These are phyloP conservation scores for Pyrenula aspistea DNA, from an alignment of 495 filamentous ascomycete species.

Conservation along the genomic window DNA sequence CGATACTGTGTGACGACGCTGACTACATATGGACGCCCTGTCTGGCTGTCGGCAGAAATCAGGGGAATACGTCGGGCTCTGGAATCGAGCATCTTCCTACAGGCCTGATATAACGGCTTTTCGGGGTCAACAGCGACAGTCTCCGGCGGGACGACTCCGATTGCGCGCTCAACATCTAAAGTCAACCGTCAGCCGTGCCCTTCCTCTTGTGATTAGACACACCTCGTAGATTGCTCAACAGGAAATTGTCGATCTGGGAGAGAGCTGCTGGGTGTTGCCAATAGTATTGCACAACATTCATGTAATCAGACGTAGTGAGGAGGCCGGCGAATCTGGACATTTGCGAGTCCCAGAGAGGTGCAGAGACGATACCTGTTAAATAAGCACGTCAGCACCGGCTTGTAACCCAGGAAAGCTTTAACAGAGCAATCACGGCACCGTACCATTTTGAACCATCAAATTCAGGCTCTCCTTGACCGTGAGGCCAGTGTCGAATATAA, in stretches of 20 bases:
- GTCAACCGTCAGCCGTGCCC: background rate
- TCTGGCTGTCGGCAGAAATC: slow-evolving; percentile 92
- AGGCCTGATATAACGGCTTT: slow-evolving; percentile 85
- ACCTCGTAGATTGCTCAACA: slow-evolving; percentile 87
- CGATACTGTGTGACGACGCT: slow-evolving; percentile 96
- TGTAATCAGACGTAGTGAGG: slow-evolving; percentile 88
- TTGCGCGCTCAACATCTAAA: slow-evolving; percentile 84
- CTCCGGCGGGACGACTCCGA: slow-evolving; percentile 83
- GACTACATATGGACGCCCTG: slow-evolving; percentile 81
- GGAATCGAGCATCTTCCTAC: slow-evolving; percentile 85
- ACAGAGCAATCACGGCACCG: too few relatives aligned
- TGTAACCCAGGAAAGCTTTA: background rate
- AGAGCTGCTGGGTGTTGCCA: slow-evolving; percentile 93
- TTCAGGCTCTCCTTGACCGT: slow-evolving; percentile 95
- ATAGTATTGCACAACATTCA: slow-evolving; percentile 99
- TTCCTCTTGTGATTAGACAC: background rate
- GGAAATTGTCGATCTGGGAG: slow-evolving; percentile 84
- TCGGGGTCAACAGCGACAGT: slow-evolving; percentile 91
- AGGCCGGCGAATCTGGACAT: slow-evolving; percentile 88
- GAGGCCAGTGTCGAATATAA: slow-evolving; percentile 88
- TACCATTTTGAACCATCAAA: slow-evolving; percentile 96
- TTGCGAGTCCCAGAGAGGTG: slow-evolving; percentile 93
- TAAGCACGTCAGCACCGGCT: background rate
- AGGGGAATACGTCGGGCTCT: slow-evolving; percentile 88
- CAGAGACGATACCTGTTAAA: slow-evolving; percentile 81